phyloP scores from a whole-genome alignment of 441 rosid genomes.

The Adansonia rubrostipa region DNA sequence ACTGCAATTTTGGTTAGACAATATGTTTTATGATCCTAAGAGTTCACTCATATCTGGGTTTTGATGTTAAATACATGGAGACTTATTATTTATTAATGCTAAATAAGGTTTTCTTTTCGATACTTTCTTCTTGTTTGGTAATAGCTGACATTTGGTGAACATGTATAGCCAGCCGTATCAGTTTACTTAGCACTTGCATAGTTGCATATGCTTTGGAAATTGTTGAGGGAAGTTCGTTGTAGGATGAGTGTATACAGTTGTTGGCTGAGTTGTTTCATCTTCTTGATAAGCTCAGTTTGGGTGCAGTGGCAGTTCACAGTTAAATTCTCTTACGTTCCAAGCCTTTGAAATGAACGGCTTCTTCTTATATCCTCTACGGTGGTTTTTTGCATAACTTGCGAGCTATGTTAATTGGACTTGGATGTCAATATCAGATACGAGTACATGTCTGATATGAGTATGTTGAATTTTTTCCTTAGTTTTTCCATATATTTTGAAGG shows the following conservation, averaged over 20 bases:
- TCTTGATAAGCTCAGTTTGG: too few species aligned
- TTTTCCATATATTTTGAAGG: too few species aligned
- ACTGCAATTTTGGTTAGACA: background rate
- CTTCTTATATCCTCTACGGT: too few species aligned
- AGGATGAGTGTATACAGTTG: background rate
- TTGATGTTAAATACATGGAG: background rate
- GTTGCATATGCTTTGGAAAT: slow-evolving; percentile 5
- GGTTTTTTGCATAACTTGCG: too few species aligned
- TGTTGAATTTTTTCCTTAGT: too few species aligned
- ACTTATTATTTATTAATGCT: background rate
- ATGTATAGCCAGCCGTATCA: background rate
- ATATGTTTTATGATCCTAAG: background rate
- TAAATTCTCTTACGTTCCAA: too few species aligned
- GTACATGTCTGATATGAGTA: too few species aligned
- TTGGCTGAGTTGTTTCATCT: too few species aligned
- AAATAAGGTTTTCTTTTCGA: background rate
- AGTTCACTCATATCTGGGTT: background rate
- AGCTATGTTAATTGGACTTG: too few species aligned
- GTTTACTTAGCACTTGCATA: background rate
- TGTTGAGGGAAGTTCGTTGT: background rate
- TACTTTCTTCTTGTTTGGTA: background rate
- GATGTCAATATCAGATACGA: too few species aligned
- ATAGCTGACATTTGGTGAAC: background rate
- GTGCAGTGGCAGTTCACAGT: too few species aligned
- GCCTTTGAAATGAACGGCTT: too few species aligned